Percentiles rank a stretch among this genome's conserved stretches.
These are phyloP conservation scores for Durio zibethinus DNA, from an alignment of 345 rosid genomes.

Conservation along the genomic window DNA sequence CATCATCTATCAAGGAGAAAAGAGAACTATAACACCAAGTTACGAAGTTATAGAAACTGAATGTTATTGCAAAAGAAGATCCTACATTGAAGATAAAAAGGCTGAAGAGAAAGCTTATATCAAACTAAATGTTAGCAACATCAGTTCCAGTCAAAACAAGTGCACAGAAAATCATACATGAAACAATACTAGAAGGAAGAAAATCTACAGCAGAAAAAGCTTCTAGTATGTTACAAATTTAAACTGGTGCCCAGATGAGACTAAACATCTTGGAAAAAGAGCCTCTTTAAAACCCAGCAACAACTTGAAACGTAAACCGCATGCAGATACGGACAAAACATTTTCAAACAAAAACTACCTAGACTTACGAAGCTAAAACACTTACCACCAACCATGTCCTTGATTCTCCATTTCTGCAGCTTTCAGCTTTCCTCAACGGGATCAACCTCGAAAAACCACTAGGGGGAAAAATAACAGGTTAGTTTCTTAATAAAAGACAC, in stretches of 20 bases:
- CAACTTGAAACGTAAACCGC: not conserved
- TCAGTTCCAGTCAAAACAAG: not conserved
- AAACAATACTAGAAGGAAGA: not conserved
- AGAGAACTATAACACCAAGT: not conserved
- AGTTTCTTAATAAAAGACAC: not conserved
- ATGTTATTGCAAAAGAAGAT: not conserved
- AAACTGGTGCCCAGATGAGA: not conserved
- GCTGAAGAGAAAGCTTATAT: not conserved
- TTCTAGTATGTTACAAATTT: not conserved
- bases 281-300: not conserved
- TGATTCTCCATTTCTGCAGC: conserved; percentile 32
- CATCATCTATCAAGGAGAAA: not conserved
- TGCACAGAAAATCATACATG: not conserved
- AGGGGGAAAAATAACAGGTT: not conserved
- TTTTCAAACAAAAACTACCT: no score
- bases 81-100: not conserved
- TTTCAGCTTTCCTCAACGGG: conserved; percentile 43
- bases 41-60: not conserved
- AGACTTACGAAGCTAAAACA: not conserved
- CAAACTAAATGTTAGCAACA: not conserved
- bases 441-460: conserved; percentile 28
- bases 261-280: not conserved
- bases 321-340: not conserved
- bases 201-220: not conserved
- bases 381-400: conserved; percentile 33